Evolutionary conservation across 2,329 filamentous ascomycete genomes (phyloP).

Genomic region (Hypocreales sp.): DNA sequence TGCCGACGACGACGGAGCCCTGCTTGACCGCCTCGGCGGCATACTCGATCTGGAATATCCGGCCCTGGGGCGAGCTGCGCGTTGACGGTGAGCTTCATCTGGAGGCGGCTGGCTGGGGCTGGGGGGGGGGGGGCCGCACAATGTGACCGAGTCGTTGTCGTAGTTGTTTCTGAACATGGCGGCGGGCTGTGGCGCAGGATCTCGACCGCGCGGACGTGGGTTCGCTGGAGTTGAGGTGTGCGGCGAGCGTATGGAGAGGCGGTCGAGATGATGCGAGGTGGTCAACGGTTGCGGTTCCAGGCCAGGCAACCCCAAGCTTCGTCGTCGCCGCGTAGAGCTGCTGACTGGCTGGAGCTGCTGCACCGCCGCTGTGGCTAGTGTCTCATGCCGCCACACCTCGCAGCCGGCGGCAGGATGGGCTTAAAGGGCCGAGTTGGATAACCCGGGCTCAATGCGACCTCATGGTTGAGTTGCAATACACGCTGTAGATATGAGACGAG

Average conservation of each 20-base stretch:
- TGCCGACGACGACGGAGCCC: conserved; percentile 90
- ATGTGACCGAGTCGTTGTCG: conserved; percentile 99
- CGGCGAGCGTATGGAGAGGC: no score
- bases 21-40: conserved; percentile 98
- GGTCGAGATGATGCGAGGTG: background rate
- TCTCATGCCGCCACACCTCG: no score
- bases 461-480: no score
- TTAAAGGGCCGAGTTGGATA: no score
- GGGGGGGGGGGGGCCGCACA: conserved; percentile 43
- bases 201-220: conserved; percentile 5
- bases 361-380: conserved; percentile 2
- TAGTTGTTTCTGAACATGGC: conserved; percentile 99
- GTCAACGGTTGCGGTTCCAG: conserved; percentile 1
- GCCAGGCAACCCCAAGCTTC: conserved; percentile 10
- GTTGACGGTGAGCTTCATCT: conserved; percentile 8
- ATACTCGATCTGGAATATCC: conserved; percentile 99
- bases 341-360: conserved; percentile 1
- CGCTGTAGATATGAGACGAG: no score
- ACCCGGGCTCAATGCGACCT: no score
- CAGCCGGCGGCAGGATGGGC: no score
- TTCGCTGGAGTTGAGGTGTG: conserved; percentile 4
- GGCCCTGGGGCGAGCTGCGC: conserved; percentile 88
- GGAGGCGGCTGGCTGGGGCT: background rate
- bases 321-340: conserved; percentile 4
- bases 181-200: conserved; percentile 9